phyloP scores from a whole-genome alignment of 2,329 filamentous ascomycete genomes.

The Diaporthe velutina region DNA sequence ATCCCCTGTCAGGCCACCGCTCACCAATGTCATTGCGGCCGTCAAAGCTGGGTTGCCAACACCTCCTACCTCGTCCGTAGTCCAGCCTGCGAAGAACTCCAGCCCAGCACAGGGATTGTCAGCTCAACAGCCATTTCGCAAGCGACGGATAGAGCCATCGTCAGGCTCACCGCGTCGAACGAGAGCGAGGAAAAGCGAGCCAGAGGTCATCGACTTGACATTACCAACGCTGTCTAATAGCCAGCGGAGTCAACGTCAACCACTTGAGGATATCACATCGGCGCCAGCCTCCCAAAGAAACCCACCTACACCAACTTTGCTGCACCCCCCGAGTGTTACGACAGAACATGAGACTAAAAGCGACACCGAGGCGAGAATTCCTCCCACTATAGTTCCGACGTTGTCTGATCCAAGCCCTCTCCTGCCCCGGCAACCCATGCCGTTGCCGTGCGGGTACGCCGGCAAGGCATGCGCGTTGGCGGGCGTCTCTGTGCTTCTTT shows the following conservation, averaged over 20 bases:
- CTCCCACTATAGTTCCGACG: slow-evolving; percentile 43
- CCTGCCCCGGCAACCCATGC: not conserved
- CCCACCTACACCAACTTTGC: not conserved
- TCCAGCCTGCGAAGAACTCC: not conserved
- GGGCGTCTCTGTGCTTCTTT: slow-evolving; percentile 54
- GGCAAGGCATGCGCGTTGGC: slow-evolving; percentile 54
- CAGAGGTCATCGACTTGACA: slow-evolving; percentile 3
- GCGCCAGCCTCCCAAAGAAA: slow-evolving; percentile 30
- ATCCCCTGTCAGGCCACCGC: not conserved
- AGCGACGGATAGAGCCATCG: slow-evolving; percentile 15
- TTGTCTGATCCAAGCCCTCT: slow-evolving; percentile 14
- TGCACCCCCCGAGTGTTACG: not conserved
- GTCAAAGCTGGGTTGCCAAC: slow-evolving; percentile 10
- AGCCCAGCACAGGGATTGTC: not conserved
- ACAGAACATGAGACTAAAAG: not conserved
- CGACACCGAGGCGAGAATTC: not conserved
- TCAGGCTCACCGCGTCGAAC: not conserved
- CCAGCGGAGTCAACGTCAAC: slow-evolving; percentile 22
- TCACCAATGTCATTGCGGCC: not conserved
- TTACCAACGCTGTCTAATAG: not conserved
- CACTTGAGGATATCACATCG: slow-evolving; percentile 37
- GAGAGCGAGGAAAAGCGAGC: slow-evolving; percentile 1
- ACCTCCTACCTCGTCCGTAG: slow-evolving; percentile 32
- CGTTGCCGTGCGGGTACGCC: slow-evolving; percentile 49
- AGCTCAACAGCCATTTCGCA: not conserved